Conservation (phyloP, 768 basidiomycete species). For the Russula virescens region DNA sequence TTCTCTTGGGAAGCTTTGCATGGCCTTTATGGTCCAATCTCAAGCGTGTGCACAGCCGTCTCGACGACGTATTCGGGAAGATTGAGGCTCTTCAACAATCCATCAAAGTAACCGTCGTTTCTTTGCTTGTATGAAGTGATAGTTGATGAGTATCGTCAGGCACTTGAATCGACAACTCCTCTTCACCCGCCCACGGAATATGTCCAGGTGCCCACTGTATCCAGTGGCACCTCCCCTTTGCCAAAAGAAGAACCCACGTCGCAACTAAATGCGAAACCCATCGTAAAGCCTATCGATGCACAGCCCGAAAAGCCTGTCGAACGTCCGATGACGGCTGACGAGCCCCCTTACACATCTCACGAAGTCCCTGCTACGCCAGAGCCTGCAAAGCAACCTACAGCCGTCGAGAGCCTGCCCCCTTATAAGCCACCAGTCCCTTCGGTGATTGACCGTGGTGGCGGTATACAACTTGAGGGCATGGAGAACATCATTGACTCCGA, state of each 20-base stretch:
- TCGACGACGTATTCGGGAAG: not conserved
- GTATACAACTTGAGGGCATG: not conserved
- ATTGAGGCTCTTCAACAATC: conserved; percentile 7
- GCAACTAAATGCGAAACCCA: not conserved
- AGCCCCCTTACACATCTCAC: not conserved
- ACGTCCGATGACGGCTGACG: not conserved
- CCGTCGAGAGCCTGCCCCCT: not conserved
- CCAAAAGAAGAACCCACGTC: too few species aligned
- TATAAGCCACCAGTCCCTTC: not conserved
- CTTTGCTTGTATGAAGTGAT: not conserved
- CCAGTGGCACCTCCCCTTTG: not conserved
- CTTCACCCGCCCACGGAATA: not conserved
- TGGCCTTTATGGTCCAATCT: conserved; percentile 3
- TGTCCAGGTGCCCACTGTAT: not conserved
- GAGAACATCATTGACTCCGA: not conserved
- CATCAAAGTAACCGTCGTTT: not conserved
- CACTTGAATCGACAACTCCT: not conserved
- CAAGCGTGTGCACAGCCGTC: not conserved
- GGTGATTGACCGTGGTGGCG: not conserved
- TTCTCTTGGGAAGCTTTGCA: conserved; percentile 3
- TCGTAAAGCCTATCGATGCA: not conserved
- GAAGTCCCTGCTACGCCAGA: not conserved
- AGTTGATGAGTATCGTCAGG: not conserved
- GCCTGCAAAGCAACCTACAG: not conserved
- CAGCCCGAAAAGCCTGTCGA: not conserved